These are phyloP conservation scores for Ceratocystis albifundus DNA, from an alignment of 2,329 filamentous ascomycete species.

Conservation along the genomic window DNA sequence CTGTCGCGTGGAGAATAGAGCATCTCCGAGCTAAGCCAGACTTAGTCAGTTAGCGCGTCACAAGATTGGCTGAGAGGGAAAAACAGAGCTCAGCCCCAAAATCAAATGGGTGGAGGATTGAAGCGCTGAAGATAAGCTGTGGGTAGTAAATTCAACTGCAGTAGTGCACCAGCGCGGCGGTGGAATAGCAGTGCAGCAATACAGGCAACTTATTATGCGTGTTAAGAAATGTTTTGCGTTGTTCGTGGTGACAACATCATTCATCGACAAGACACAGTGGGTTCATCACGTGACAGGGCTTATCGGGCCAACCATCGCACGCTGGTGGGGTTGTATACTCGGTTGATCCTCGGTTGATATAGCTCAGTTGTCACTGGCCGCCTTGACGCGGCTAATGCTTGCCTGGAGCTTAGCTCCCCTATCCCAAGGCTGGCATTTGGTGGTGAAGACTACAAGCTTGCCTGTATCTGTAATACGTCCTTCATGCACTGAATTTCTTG, in stretches of 20 bases:
- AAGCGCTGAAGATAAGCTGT: neutral
- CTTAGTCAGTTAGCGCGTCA: neutral
- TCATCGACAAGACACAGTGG: neutral
- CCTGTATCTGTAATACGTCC: slow-evolving; percentile 13
- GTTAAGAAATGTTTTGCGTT: no score
- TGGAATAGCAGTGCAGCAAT: no score
- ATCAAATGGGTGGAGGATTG: neutral
- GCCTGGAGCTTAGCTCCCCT: slow-evolving; percentile 32
- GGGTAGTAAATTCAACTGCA: neutral
- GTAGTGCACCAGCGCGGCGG: no score
- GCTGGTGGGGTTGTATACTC: slow-evolving; percentile 15
- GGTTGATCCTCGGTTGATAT: slow-evolving; percentile 24
- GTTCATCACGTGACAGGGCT: neutral
- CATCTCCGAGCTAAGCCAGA: neutral
- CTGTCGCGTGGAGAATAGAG: slow-evolving; percentile 7
- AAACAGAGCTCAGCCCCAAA: neutral
- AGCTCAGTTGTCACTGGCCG: slow-evolving; percentile 4
- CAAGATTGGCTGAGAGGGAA: neutral
- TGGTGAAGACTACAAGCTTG: slow-evolving; percentile 21
- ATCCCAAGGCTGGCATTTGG: slow-evolving; percentile 11
- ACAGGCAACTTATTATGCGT: no score
- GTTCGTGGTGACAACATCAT: neutral
- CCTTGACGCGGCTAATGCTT: slow-evolving; percentile 23
- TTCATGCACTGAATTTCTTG: neutral
- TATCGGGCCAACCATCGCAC: slow-evolving; percentile 9